These are phyloP conservation scores for Calonectria crousiana DNA, from an alignment of 2,329 filamentous ascomycete species.

Conservation along the genomic window DNA sequence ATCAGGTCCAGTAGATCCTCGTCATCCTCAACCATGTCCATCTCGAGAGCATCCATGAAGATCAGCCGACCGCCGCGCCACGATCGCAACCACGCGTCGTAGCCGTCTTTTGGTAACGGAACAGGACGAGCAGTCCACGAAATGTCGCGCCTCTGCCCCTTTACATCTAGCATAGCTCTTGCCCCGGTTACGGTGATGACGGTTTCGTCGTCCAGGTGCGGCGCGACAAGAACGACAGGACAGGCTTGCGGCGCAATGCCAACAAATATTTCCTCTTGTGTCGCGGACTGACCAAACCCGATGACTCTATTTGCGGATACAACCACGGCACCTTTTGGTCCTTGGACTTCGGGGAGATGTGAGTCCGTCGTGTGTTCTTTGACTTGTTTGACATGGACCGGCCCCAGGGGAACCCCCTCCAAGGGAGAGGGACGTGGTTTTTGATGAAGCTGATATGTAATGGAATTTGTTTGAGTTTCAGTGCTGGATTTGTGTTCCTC, in stretches of 20 bases:
- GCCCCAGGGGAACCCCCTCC: constrained; percentile 16
- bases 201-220: constrained; percentile 42
- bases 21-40: constrained; percentile 43
- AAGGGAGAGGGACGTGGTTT: not conserved
- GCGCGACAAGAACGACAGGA: constrained; percentile 50
- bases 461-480: fast-evolving
- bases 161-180: constrained; percentile 45
- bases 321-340: constrained; percentile 43
- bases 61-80: constrained; percentile 46
- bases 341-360: constrained; percentile 38
- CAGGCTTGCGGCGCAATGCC: constrained; percentile 51
- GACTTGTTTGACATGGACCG: constrained; percentile 31
- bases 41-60: constrained; percentile 53
- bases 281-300: constrained; percentile 52
- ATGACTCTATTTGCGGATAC: constrained; percentile 50
- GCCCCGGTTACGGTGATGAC: constrained; percentile 45
- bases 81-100: not conserved
- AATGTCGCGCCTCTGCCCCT: constrained; percentile 47
- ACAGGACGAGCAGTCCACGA: constrained; percentile 30
- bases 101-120: not conserved
- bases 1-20: constrained; percentile 43
- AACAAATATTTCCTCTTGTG: constrained; percentile 52
- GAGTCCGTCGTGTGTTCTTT: constrained; percentile 42
- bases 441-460: constrained; percentile 43
- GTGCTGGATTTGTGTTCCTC: not conserved